Base-by-base conservation (phyloP, 768 basidiomycete species). In the Candolleomyces efflorescens region DNA sequence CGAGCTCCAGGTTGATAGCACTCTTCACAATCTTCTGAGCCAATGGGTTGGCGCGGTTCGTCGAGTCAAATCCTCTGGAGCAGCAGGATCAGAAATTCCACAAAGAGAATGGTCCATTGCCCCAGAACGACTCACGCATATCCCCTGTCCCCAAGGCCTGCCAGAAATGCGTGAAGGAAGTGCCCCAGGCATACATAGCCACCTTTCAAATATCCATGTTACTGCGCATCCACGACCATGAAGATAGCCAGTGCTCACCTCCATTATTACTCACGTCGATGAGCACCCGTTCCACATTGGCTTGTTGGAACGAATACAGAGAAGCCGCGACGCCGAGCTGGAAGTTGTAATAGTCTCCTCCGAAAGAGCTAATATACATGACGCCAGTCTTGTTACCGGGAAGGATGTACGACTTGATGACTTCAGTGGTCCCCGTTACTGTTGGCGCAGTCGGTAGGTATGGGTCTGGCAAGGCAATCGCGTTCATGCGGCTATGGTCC, bases 251-350 rank as follows among this genome's bases (percentile, higher is more conserved):
- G 24, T 39, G 58, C 76, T n/a, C 46, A 79, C 85, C 85, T 55
- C 80, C 81, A 61, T 88, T 88, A 65, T 85, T 82, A 12, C 81
- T 80, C 36, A 85, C 64, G 65, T 87, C 85, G 41, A 87, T 74
- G 22, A 87, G 61, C 11, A 86, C 67, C 32, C 74, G 77, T 0
- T 73, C 78, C 11, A 84, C 80, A 3, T 80, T 81, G 1, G 76
- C 73, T 0, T 65, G 60, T 60, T 82, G 67, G 71, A 87, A 82
- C 3, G 74, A 63, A 1, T 62, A 62, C 58, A 85, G 67, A 1
- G 80, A 76, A 6, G 77, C 69, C 0, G 73, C 75, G 0, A 77
- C 73, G 60, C 86, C 83, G 0, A 65, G 59, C 67, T 82, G 82
- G 76, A 85, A 86, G 32, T 72, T 69, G 51, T 68, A 61, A 62